Conservation (phyloP, 345 rosid species). For the Alliaria petiolata region DNA sequence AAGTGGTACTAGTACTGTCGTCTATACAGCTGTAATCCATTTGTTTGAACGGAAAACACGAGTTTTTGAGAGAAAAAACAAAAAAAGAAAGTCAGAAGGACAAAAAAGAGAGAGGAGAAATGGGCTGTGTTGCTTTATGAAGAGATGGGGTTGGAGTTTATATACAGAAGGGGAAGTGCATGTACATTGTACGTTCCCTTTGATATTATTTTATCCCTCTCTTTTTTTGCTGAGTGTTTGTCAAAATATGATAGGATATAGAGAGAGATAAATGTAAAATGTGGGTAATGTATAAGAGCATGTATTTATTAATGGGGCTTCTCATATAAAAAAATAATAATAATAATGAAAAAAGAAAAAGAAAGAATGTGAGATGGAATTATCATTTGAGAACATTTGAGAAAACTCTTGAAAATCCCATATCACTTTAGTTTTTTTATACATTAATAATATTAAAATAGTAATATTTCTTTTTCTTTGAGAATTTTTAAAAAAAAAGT, state of each 20-base stretch:
- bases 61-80: not conserved
- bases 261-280: constrained; percentile 8
- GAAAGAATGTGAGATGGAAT: no score
- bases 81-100: not conserved
- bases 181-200: constrained; percentile 19
- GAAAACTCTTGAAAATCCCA: no score
- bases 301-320: no score
- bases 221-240: not conserved
- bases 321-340: no score
- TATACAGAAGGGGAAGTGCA: constrained; percentile 17
- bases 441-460: no score
- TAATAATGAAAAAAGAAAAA: no score
- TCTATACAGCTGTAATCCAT: constrained; percentile 57
- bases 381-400: no score
- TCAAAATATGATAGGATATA: not conserved
- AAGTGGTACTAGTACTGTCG: constrained; percentile 43
- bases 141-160: constrained; percentile 17
- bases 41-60: not conserved
- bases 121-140: constrained; percentile 6
- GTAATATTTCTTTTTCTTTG: no score
- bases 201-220: not conserved
- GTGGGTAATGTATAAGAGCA: constrained; percentile 22
- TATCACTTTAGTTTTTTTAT: no score
- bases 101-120: not conserved
- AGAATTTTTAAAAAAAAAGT: no score